phyloP scores from a whole-genome alignment of 345 rosid genomes.

The Melaleuca quinquenervia region DNA sequence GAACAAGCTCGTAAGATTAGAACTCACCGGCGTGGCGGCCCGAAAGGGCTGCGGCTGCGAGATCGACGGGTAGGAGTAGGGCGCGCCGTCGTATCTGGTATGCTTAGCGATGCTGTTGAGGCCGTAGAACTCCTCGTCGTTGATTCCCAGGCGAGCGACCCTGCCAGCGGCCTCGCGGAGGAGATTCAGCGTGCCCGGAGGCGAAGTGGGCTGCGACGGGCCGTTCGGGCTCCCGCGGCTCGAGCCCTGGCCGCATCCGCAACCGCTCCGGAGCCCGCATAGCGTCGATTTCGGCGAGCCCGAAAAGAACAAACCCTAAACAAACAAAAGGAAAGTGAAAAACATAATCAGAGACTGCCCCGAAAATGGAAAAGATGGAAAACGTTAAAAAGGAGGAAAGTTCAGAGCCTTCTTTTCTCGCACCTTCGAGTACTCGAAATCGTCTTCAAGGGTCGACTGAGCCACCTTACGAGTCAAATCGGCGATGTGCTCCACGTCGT shows the following conservation, averaged over 20 bases:
- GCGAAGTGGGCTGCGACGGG: neutral
- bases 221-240: neutral
- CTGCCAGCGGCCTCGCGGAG: neutral
- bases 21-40: neutral
- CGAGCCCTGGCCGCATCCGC: neutral
- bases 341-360: neutral
- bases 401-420: neutral
- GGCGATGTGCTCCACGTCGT: constrained; percentile 28
- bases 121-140: neutral
- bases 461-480: neutral
- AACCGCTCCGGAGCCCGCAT: neutral
- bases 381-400: too few relatives aligned
- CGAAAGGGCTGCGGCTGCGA: neutral
- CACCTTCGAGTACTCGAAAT: neutral
- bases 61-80: neutral
- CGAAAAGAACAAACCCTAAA: neutral
- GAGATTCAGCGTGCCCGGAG: neutral
- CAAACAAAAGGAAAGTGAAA: too few relatives aligned
- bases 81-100: neutral
- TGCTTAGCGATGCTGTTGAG: neutral
- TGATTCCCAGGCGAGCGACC: neutral
- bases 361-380: too few relatives aligned
- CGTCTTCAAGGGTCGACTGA: neutral
- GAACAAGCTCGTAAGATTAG: neutral
- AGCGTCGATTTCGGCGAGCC: constrained; percentile 8